Percentiles rank a stretch among this genome's conserved stretches.
Conservation (phyloP, 331 rosid species). For the Phaseolus coccineus region DNA sequence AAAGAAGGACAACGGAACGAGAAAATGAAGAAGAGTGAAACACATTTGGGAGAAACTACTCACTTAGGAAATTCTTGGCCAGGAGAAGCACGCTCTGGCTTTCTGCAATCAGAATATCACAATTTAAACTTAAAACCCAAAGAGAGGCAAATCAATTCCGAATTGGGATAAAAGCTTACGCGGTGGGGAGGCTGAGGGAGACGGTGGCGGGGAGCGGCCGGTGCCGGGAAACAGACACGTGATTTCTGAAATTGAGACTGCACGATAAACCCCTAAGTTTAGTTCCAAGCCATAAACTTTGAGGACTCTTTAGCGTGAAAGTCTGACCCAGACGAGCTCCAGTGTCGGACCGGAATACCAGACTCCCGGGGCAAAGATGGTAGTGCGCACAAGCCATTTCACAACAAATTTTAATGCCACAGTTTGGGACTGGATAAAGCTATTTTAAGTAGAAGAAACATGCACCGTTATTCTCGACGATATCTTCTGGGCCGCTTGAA, state of each 20-base stretch:
- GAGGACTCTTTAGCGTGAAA: slow-evolving; percentile 10
- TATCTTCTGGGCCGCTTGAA: background rate
- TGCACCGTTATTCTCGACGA: slow-evolving; percentile 7
- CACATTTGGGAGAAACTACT: slow-evolving; percentile 47
- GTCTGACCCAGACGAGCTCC: slow-evolving; percentile 8
- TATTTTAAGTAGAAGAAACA: background rate
- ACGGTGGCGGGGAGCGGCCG: slow-evolving; percentile 55
- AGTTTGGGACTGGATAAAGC: slow-evolving; percentile 21
- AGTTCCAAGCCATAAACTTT: slow-evolving; percentile 60
- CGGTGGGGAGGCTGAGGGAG: slow-evolving; percentile 69
- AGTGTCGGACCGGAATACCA: slow-evolving; percentile 18
- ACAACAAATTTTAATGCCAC: background rate
- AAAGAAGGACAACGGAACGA: background rate
- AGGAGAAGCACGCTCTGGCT: slow-evolving; percentile 58
- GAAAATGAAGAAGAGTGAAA: background rate
- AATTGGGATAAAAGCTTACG: slow-evolving; percentile 56
- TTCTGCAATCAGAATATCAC: slow-evolving; percentile 59
- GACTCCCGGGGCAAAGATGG: slow-evolving; percentile 39
- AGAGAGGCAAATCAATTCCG: background rate
- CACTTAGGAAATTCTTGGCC: slow-evolving; percentile 64
- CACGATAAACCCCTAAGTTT: slow-evolving; percentile 46
- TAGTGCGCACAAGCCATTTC: slow-evolving; percentile 58
- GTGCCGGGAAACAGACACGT: slow-evolving; percentile 40
- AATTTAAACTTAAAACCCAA: slow-evolving; percentile 52
- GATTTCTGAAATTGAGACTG: slow-evolving; percentile 39